Conservation (phyloP, 75 land plant species). For the Selaginella tamariscina region DNA sequence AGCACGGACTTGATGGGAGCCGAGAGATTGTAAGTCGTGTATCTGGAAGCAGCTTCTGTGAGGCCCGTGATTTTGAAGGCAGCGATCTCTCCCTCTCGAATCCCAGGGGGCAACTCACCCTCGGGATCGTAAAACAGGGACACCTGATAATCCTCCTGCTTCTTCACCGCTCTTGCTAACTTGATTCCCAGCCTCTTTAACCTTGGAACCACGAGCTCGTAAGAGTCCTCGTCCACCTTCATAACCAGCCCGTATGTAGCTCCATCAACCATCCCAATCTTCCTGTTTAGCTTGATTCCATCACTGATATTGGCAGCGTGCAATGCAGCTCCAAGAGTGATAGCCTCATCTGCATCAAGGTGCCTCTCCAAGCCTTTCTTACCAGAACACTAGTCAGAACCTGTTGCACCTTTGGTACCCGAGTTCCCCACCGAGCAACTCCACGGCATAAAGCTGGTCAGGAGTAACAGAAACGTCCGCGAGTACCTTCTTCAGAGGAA, state of each 20-base stretch:
- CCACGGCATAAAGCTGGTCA: constrained; percentile 69
- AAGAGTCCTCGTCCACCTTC: constrained; percentile 35
- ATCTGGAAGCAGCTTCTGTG: constrained; percentile 58
- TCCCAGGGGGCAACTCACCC: constrained; percentile 52
- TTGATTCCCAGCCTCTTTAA: constrained; percentile 55
- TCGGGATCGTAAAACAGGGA: constrained; percentile 57
- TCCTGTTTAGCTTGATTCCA: constrained; percentile 87
- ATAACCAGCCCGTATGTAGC: constrained; percentile 56
- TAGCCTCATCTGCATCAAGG: constrained; percentile 96
- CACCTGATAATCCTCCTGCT: constrained; percentile 56
- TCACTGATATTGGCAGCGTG: constrained; percentile 96
- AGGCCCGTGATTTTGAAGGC: constrained; percentile 64
- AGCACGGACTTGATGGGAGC: constrained; percentile 75
- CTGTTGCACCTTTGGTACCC: constrained; percentile 85
- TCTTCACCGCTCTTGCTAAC: constrained; percentile 19
- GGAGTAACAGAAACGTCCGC: constrained; percentile 41
- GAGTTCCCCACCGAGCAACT: constrained; percentile 92
- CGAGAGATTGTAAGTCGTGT: constrained; percentile 65
- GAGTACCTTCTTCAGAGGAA: constrained; percentile 63
- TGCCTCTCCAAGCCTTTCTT: constrained; percentile 66
- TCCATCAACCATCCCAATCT: constrained; percentile 93
- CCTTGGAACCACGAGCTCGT: constrained; percentile 52
- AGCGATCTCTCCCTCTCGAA: constrained; percentile 43
- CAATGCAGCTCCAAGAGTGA: constrained; percentile 74
- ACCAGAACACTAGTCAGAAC: constrained; percentile 68